Conservation (phyloP, 2,329 filamentous ascomycete genomes). For the Aspergillus aculeatus region DNA sequence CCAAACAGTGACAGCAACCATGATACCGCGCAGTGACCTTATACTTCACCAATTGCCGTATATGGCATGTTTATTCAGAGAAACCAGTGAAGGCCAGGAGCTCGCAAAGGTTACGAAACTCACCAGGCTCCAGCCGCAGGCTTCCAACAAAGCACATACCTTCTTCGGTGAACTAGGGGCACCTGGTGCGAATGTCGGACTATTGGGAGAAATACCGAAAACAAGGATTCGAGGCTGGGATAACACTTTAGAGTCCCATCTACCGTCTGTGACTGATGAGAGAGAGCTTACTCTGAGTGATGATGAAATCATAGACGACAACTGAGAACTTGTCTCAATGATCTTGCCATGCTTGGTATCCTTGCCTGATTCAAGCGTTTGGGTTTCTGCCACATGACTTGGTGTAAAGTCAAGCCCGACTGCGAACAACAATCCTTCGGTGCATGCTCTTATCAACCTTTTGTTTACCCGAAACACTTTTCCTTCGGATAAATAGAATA, state of each 20-base stretch:
- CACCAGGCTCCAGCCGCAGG: neutral
- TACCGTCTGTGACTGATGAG: slow-evolving; percentile 41
- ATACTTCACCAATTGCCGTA: slow-evolving; percentile 85
- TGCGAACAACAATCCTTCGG: too few species aligned
- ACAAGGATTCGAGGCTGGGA: slow-evolving; percentile 19
- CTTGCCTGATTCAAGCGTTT: neutral
- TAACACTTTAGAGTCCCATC: slow-evolving; percentile 21
- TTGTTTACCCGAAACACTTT: too few species aligned
- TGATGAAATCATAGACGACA: slow-evolving; percentile 78
- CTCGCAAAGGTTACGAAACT: slow-evolving; percentile 63
- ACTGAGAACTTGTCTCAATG: slow-evolving; percentile 14
- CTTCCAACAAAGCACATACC: neutral
- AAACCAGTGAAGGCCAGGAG: slow-evolving; percentile 45
- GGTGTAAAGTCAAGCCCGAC: too few species aligned
- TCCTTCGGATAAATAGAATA: too few species aligned
- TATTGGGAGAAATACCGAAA: neutral
- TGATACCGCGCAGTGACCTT: slow-evolving; percentile 38
- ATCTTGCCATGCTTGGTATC: neutral
- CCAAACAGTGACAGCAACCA: slow-evolving; percentile 22
- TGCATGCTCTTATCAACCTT: too few species aligned
- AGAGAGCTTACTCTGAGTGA: slow-evolving; percentile 73
- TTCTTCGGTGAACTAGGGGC: slow-evolving; percentile 12
- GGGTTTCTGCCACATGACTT: too few species aligned
- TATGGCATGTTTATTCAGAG: slow-evolving; percentile 62
- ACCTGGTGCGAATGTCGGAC: neutral